phyloP scores from a whole-genome alignment of 257 asterid genomes.

The Nicotiana attenuata region DNA sequence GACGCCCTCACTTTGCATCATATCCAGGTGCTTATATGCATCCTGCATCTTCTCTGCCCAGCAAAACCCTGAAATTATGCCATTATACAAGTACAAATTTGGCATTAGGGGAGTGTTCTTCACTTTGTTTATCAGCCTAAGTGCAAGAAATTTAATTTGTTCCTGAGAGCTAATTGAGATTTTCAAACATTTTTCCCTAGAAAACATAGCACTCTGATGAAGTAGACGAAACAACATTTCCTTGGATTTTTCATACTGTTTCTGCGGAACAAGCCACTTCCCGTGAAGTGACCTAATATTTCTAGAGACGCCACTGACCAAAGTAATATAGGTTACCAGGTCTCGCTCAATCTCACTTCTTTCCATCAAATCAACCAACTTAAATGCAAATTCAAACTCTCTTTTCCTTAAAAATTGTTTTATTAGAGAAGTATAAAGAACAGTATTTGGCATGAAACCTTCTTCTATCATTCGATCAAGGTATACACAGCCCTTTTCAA shows the following conservation, averaged over 20 bases:
- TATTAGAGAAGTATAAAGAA: slow-evolving; percentile 53
- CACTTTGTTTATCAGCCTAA: slow-evolving; percentile 28
- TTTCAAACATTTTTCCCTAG: slow-evolving; percentile 20
- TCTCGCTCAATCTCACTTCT: slow-evolving; percentile 40
- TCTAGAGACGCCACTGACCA: slow-evolving; percentile 50
- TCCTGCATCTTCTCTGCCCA: slow-evolving; percentile 38
- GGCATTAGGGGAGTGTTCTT: slow-evolving; percentile 21
- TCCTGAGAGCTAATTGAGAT: slow-evolving; percentile 22
- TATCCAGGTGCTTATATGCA: slow-evolving; percentile 39
- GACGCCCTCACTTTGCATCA: slow-evolving; percentile 40
- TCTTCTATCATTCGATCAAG: slow-evolving; percentile 55
- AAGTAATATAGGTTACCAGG: slow-evolving; percentile 35
- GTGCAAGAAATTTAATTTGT: slow-evolving; percentile 31
- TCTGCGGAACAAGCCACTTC: slow-evolving; percentile 24
- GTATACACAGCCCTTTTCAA: slow-evolving; percentile 35
- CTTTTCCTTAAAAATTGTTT: slow-evolving; percentile 52
- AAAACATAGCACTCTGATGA: slow-evolving; percentile 14
- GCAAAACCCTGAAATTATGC: slow-evolving; percentile 42
- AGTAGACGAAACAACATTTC: slow-evolving; percentile 41
- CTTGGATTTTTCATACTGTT: slow-evolving; percentile 24
- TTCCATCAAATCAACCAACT: slow-evolving; percentile 54
- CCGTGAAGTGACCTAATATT: slow-evolving; percentile 30
- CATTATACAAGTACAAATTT: slow-evolving; percentile 43
- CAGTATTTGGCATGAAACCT: slow-evolving; percentile 49
- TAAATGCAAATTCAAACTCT: slow-evolving; percentile 40